These are phyloP conservation scores for Citrus hindsii DNA, from an alignment of 345 rosid species.

Conservation along the genomic window DNA sequence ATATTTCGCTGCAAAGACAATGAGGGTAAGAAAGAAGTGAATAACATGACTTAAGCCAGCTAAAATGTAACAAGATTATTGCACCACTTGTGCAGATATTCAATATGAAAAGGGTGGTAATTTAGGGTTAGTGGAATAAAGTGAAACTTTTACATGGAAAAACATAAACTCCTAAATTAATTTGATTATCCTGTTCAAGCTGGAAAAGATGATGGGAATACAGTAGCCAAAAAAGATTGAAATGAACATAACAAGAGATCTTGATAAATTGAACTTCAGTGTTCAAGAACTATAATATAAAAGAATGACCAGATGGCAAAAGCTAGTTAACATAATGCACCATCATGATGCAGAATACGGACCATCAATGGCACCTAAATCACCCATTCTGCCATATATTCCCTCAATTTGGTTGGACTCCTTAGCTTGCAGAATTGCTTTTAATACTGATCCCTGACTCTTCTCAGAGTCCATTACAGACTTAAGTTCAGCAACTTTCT, in stretches of 20 bases:
- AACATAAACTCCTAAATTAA: background rate
- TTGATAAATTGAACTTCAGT: background rate
- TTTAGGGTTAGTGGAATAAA: background rate
- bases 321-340: constrained; percentile 1
- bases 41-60: background rate
- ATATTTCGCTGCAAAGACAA: constrained; percentile 72
- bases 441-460: constrained; percentile 90
- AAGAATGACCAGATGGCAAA: background rate
- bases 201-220: background rate
- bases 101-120: background rate
- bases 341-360: constrained; percentile 17
- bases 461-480: constrained; percentile 77
- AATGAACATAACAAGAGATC: background rate
- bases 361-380: constrained; percentile 98
- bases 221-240: background rate
- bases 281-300: background rate
- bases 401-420: constrained; percentile 81
- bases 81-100: background rate
- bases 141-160: background rate
- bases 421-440: constrained; percentile 81
- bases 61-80: background rate
- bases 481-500: constrained; percentile 82
- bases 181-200: background rate
- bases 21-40: background rate
- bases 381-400: constrained; percentile 96